These are phyloP conservation scores for Sclerotinia sclerotiorum DNA, from an alignment of 2,329 filamentous ascomycete species.

Conservation along the genomic window DNA sequence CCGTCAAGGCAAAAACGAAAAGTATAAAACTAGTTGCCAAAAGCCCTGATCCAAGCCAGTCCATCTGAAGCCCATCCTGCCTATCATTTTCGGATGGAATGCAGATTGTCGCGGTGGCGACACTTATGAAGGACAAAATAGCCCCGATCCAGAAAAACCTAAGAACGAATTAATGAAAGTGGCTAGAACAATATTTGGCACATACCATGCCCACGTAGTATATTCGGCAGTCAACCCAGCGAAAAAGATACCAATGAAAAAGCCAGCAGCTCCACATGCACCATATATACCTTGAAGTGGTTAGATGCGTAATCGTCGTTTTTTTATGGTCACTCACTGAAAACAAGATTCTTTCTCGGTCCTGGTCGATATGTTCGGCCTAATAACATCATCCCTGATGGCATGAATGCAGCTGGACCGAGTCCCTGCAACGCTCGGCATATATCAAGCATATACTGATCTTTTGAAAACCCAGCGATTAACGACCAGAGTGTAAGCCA, in stretches of 20 bases:
- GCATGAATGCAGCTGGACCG: slow-evolving; percentile 67
- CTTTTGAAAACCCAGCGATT: slow-evolving; percentile 65
- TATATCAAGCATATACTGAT: slow-evolving; percentile 65
- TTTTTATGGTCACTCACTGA: slow-evolving; percentile 35
- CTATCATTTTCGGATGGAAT: slow-evolving; percentile 49
- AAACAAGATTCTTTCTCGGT: slow-evolving; percentile 63
- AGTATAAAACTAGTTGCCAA: slow-evolving; percentile 65
- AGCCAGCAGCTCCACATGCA: slow-evolving; percentile 21
- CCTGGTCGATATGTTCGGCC: slow-evolving; percentile 63
- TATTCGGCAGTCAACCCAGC: slow-evolving; percentile 61
- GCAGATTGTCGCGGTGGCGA: slow-evolving; percentile 47
- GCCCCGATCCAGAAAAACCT: slow-evolving; percentile 60
- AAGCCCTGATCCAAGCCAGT: slow-evolving; percentile 61
- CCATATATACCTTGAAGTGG: slow-evolving; percentile 19
- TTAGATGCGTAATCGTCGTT: not conserved
- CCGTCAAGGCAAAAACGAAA: slow-evolving; percentile 70
- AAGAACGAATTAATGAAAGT: not conserved
- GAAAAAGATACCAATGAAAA: slow-evolving; percentile 62
- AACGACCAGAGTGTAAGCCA: slow-evolving; percentile 69
- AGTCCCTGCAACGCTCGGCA: slow-evolving; percentile 71
- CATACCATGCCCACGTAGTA: slow-evolving; percentile 61
- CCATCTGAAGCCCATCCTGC: slow-evolving; percentile 55
- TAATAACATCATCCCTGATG: slow-evolving; percentile 63
- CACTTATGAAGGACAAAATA: slow-evolving; percentile 50
- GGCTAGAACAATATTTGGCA: not conserved